Conservation (phyloP, 1,139 yeast genomes). For the Sporopachydermia cereana region DNA sequence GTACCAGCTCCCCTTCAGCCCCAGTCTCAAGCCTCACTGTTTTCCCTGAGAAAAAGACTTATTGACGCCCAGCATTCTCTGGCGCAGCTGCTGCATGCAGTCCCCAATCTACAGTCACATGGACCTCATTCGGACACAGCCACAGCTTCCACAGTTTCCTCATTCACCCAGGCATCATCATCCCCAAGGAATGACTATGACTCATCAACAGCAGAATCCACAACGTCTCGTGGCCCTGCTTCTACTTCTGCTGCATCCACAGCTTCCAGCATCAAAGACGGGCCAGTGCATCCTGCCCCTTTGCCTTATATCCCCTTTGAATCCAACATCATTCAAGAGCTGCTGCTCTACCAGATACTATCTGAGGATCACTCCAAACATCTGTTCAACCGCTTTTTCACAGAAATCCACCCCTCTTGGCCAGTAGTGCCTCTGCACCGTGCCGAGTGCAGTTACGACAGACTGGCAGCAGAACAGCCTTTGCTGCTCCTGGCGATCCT, state of each 20-base stretch:
- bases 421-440: background rate
- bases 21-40: background rate
- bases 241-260: constrained; percentile 9
- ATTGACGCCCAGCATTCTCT: background rate
- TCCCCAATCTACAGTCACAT: background rate
- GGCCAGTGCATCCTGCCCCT: background rate
- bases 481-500: background rate
- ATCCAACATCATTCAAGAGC: background rate
- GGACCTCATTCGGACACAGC: background rate
- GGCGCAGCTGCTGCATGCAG: background rate
- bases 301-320: background rate
- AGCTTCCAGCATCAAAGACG: background rate
- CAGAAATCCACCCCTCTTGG: background rate
- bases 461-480: background rate
- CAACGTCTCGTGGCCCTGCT: constrained; percentile 7
- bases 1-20: too few relatives aligned
- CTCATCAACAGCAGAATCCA: too few relatives aligned
- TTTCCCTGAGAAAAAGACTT: background rate
- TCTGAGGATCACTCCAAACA: background rate
- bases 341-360: background rate
- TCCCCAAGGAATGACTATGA: too few relatives aligned
- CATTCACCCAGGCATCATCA: background rate
- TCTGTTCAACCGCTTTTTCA: background rate
- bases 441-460: background rate
- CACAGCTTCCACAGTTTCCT: background rate